Conservation (phyloP, 1,139 yeast species). For the Candida sanyaensis region DNA sequence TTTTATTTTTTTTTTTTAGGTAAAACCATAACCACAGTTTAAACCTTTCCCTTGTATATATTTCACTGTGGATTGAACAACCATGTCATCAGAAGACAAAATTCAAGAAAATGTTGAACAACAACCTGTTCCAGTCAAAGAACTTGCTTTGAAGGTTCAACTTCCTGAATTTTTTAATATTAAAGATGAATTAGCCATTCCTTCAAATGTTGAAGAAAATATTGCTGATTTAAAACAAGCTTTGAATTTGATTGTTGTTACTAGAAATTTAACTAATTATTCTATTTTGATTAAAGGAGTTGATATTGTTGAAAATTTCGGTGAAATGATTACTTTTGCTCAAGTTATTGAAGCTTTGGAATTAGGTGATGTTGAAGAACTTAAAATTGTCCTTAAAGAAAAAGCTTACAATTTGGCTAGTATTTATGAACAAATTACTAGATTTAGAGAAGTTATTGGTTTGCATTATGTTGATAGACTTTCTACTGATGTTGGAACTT, state of each 20-base stretch:
- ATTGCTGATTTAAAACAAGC: slow-evolving; percentile 62
- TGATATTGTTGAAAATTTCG: slow-evolving; percentile 31
- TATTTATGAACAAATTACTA: slow-evolving; percentile 41
- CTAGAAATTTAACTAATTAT: slow-evolving; percentile 65
- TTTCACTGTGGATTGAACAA: not conserved
- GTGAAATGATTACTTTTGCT: slow-evolving; percentile 35
- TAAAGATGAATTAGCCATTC: slow-evolving; percentile 15
- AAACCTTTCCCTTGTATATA: not conserved
- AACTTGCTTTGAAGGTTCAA: slow-evolving; percentile 29
- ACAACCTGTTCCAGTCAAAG: slow-evolving; percentile 18
- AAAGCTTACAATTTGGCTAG: slow-evolving; percentile 40
- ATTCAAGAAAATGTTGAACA: slow-evolving; percentile 9
- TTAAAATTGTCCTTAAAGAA: slow-evolving; percentile 28
- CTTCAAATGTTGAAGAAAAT: slow-evolving; percentile 42
- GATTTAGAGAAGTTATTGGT: slow-evolving; percentile 48
- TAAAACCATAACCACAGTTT: not conserved
- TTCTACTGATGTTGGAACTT: slow-evolving; percentile 24
- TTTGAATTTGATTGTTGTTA: slow-evolving; percentile 53
- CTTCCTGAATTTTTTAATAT: slow-evolving; percentile 32
- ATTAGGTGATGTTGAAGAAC: slow-evolving; percentile 20
- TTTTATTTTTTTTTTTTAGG: not conserved
- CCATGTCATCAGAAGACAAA: slow-evolving; percentile 16
- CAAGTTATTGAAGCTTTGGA: slow-evolving; percentile 29
- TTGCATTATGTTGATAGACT: slow-evolving; percentile 42
- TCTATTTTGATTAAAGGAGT: slow-evolving; percentile 42